phyloP scores from a whole-genome alignment of 1,284 basidiomycete genomes.

The Ganoderma meredithae region DNA sequence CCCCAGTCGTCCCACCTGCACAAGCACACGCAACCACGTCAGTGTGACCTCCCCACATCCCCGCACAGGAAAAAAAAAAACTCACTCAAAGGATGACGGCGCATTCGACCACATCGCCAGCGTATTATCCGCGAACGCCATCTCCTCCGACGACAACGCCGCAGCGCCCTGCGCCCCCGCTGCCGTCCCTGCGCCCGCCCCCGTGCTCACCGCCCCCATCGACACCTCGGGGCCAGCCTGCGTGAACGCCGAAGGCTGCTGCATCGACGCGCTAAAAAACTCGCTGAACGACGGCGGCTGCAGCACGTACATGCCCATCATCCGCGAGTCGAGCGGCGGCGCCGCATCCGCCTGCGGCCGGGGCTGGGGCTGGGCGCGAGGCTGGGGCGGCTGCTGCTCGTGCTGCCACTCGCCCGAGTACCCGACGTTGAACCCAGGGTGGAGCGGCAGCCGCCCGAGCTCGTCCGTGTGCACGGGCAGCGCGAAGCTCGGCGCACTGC shows the following conservation, averaged over 20 bases:
- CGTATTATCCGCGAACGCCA: slow-evolving; percentile 38
- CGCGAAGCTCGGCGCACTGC: slow-evolving; percentile 25
- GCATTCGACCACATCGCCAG: slow-evolving; percentile 46
- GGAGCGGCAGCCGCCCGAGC: slow-evolving; percentile 61
- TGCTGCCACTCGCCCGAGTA: slow-evolving; percentile 24
- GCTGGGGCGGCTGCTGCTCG: background rate
- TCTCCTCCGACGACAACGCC: slow-evolving; percentile 32
- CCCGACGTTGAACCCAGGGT: slow-evolving; percentile 38
- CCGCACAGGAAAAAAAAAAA: background rate
- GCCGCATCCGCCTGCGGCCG: background rate
- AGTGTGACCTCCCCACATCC: background rate
- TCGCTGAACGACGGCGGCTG: slow-evolving; percentile 22
- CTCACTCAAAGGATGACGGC: slow-evolving; percentile 44
- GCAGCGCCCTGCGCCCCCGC: slow-evolving; percentile 4
- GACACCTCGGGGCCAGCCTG: slow-evolving; percentile 18
- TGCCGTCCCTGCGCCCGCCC: slow-evolving; percentile 5
- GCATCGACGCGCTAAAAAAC: slow-evolving; percentile 18
- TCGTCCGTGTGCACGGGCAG: slow-evolving; percentile 69
- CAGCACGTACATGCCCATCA: slow-evolving; percentile 27
- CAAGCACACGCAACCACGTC: slow-evolving; percentile 1
- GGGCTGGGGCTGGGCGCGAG: background rate
- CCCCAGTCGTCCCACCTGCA: slow-evolving; percentile 40
- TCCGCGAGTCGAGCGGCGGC: slow-evolving; percentile 27
- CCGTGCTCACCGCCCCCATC: background rate
- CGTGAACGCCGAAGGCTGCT: slow-evolving; percentile 22